A percentile compares a stretch with the other conserved stretches of the same genome.
These are phyloP conservation scores for Trichoderma gracile DNA, from an alignment of 2,329 filamentous ascomycete genomes.

Conservation along the genomic window DNA sequence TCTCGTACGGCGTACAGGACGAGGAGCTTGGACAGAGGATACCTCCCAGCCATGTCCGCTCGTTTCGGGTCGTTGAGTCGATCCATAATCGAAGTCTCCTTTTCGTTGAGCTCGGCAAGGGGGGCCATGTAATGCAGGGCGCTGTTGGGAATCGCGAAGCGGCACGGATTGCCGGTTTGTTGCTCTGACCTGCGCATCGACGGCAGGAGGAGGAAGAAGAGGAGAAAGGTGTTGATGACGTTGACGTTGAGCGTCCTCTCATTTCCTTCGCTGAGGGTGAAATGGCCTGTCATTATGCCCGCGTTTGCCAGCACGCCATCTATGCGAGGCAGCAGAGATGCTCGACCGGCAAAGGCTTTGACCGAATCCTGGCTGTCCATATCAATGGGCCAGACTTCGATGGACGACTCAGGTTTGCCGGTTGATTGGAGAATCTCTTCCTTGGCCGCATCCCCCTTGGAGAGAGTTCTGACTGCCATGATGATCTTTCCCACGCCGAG, in stretches of 20 bases:
- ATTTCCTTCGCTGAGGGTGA: not conserved
- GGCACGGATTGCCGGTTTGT: not conserved
- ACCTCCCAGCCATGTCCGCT: not conserved
- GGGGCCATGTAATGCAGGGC: not conserved
- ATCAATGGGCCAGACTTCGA: slow-evolving; percentile 28
- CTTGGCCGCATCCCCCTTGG: slow-evolving; percentile 43
- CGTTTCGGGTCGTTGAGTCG: not conserved
- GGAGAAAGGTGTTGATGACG: slow-evolving; percentile 24
- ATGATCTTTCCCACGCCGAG: slow-evolving; percentile 43
- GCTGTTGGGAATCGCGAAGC: slow-evolving; percentile 12
- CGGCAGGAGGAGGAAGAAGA: slow-evolving; percentile 19
- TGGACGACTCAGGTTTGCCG: slow-evolving; percentile 18
- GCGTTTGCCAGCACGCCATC: slow-evolving; percentile 25
- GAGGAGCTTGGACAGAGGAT: not conserved
- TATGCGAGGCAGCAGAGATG: slow-evolving; percentile 13
- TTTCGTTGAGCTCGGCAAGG: not conserved
- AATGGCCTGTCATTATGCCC: not conserved
- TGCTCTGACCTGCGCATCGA: slow-evolving; percentile 6
- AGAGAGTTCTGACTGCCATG: slow-evolving; percentile 39
- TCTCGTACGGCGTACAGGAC: not conserved
- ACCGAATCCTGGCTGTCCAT: slow-evolving; percentile 25
- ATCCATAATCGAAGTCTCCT: not conserved
- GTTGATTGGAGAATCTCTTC: slow-evolving; percentile 34
- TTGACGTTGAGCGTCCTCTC: slow-evolving; percentile 25
- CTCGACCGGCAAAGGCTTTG: slow-evolving; percentile 20